Base-by-base conservation (phyloP, 2,329 filamentous ascomycete species). In the Aspergillus latus region DNA sequence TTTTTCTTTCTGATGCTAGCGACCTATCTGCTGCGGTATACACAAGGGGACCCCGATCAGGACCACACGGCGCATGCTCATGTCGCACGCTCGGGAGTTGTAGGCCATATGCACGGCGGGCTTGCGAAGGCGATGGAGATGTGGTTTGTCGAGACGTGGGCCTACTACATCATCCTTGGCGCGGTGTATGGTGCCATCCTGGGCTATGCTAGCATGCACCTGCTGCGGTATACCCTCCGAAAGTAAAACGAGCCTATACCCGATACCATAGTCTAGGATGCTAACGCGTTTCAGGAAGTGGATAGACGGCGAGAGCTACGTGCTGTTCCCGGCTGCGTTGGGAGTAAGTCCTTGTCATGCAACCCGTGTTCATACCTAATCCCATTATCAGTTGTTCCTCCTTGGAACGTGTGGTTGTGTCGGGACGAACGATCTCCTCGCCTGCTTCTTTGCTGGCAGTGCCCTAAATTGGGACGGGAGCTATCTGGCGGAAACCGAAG, bases 1-100 rank as follows among this genome's bases (percentile, higher is more conserved):
- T 86, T 85, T 46, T 84, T 83, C 0, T 86, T 86, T 51, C 73
- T 87, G 4, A 79, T 85, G 72, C 73, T 86, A 1, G 82, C 83
- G 0, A 78, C 80, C 1, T 82, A 82, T 40, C 74, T 86, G 7
- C 78, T 86, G 52, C 79, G 82, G 1, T 80, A 85, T 58, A 80
- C 80, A 10, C 42, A 65, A 40, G 54, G 55, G 5, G 57, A 60
- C 1, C 57, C 54, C n/a, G 61, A 61, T 54, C 55, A 52, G 36
- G 59, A 47, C 3, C 64, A 58, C 15, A 66, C 16, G 59, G 3
- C 61, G 64, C 1, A 62, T 68, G 44, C 62, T 59, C 48, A 63
- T 70, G 21, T 21, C 21, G 39, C 64, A 2, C 9, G 42, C 42
- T 9, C 13, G 66, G 67, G 63, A 6, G 75, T 75, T 2, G 72